phyloP scores from a whole-genome alignment of 2,329 filamentous ascomycete species.

The Colletotrichum sp. region DNA sequence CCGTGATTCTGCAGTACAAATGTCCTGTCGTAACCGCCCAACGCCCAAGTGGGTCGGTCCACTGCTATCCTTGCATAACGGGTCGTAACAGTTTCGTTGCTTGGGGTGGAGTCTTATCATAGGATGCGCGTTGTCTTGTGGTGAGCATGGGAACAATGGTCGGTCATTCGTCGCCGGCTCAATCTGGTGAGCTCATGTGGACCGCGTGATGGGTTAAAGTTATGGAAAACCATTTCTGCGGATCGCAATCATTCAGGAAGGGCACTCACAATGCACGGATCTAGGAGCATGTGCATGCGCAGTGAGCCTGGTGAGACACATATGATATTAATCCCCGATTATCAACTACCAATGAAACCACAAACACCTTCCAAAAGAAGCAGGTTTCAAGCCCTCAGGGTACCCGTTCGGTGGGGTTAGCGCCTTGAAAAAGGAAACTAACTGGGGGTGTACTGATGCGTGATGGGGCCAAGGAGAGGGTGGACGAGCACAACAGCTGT shows the following conservation, averaged over 20 bases:
- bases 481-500: not conserved
- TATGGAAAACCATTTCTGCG: not conserved
- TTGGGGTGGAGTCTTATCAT: no score
- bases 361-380: not conserved
- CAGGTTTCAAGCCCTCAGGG: not conserved
- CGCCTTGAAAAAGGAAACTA: not conserved
- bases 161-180: not conserved
- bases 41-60: no score
- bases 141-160: not conserved
- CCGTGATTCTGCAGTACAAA: no score
- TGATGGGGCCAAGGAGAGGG: not conserved
- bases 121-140: not conserved
- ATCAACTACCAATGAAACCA: not conserved
- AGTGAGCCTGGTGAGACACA: not conserved
- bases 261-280: not conserved
- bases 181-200: no score
- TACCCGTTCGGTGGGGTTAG: not conserved
- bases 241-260: not conserved
- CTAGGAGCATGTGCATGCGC: not conserved
- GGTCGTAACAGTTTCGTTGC: no score
- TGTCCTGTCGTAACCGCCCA: no score
- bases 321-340: not conserved
- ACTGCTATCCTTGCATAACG: no score
- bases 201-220: not conserved
- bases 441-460: not conserved